Evolutionary conservation across 1,284 basidiomycete genomes (phyloP).

Genomic region (Trametes versicolor): DNA sequence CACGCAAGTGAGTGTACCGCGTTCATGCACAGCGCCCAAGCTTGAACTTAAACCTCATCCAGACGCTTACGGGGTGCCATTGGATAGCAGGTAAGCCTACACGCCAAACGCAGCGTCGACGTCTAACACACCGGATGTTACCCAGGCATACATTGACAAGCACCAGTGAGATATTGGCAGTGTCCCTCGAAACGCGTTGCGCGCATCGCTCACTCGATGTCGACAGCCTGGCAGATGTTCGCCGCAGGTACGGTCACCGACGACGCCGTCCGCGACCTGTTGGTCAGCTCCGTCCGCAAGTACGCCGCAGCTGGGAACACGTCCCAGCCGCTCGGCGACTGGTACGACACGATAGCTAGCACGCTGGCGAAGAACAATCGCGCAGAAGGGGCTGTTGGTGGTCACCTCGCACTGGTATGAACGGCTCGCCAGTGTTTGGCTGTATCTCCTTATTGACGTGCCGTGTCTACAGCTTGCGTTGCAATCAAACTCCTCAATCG

Average conservation of each 20-base stretch:
- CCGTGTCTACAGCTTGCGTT: constrained; percentile 2
- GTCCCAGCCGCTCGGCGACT: constrained; percentile 64
- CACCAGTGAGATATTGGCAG: constrained; percentile 55
- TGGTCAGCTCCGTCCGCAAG: constrained; percentile 63
- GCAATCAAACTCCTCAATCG: constrained; percentile 7
- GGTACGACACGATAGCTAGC: constrained; percentile 67
- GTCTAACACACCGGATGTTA: constrained; percentile 28
- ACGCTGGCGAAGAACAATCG: constrained; percentile 46
- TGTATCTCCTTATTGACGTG: background rate
- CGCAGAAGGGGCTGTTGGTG: constrained; percentile 69
- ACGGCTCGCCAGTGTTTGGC: background rate
- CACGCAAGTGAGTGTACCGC: constrained; percentile 51
- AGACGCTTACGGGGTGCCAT: constrained; percentile 65
- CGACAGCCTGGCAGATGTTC: constrained; percentile 72
- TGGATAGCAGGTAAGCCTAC: constrained; percentile 62
- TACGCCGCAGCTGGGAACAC: constrained; percentile 62
- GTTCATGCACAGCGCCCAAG: background rate
- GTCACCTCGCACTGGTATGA: constrained; percentile 57
- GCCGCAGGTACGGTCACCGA: constrained; percentile 66
- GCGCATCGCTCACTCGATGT: constrained; percentile 8
- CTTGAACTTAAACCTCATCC: background rate
- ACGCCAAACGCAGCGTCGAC: background rate
- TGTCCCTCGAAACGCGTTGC: constrained; percentile 36
- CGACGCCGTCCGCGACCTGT: constrained; percentile 57
- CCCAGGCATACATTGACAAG: constrained; percentile 72